Conservation (phyloP, 2,329 filamentous ascomycete genomes). For the Knufia fluminis region DNA sequence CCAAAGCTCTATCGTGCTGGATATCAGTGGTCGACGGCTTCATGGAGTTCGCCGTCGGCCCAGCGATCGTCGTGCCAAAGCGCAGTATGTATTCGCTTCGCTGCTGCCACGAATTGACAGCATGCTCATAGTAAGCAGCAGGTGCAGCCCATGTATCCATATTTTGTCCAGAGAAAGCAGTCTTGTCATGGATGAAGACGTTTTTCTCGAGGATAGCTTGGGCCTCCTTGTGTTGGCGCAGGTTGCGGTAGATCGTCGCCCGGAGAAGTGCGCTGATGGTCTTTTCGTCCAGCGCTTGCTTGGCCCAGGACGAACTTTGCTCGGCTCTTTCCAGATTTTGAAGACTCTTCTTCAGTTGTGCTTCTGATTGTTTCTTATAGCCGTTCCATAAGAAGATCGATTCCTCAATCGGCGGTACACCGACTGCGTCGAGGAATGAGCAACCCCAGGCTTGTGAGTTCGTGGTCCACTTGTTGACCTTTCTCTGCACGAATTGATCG, state of each 20-base stretch:
- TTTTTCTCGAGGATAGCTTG: conserved; percentile 52
- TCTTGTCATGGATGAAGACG: conserved; percentile 51
- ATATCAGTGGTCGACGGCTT: conserved; percentile 10
- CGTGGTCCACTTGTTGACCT: conserved; percentile 80
- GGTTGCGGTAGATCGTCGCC: conserved; percentile 55
- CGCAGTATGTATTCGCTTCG: conserved; percentile 29
- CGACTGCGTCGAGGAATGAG: conserved; percentile 69
- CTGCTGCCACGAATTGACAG: conserved; percentile 69
- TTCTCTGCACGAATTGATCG: conserved; percentile 74
- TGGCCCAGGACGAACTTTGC: conserved; percentile 40
- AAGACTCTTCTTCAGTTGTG: conserved; percentile 56
- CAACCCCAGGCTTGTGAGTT: conserved; percentile 58
- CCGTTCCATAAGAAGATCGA: conserved; percentile 95
- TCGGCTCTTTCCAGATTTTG: conserved; percentile 54
- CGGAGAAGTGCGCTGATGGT: conserved; percentile 59
- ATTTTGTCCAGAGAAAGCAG: conserved; percentile 42
- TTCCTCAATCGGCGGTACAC: conserved; percentile 71
- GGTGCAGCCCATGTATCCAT: conserved; percentile 57
- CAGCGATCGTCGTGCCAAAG: conserved; percentile 24
- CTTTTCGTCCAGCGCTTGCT: conserved; percentile 49
- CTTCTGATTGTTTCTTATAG: conserved; percentile 63
- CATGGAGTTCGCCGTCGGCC: conserved; percentile 13
- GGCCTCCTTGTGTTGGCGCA: conserved; percentile 56
- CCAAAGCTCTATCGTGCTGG: conserved; percentile 29
- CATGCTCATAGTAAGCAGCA: conserved; percentile 77